Evolutionary conservation across 805 yeast genomes (phyloP), one percentile per base, ranked within the genome.

Genomic region (Candida methanosorbosa): DNA sequence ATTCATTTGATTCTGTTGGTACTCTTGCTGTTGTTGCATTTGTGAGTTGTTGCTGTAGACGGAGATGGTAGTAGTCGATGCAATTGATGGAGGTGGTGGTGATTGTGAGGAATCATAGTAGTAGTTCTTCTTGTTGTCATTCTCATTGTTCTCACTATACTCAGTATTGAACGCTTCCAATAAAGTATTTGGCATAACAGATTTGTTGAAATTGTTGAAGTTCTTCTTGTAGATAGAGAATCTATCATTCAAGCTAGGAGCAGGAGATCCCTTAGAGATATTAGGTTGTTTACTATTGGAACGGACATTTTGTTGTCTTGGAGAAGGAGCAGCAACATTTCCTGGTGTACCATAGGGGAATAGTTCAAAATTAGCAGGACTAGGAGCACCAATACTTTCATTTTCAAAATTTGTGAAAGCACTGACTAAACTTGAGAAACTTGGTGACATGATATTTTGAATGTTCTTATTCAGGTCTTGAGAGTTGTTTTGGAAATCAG

Each of bases 361-460:
- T 25, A 41, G 29, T 18, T 45, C 53, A 20, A 47, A 43, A 19
- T 39, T 43, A 8, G 46, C 49, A 2, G 57, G 59, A 22, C 52
- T 45, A 7, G 54, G 49, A 2, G 37, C 44, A 8, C 40, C 45
- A 2, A 43, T 16, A 5, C 36, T 19, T 9, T 40, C 39, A 30
- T 38, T 37, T n/a, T 50, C 54, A 32, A 53, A 50, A 28, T 45
- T 48, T 17, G 56, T 52, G 38, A 53, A 53, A 6, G 54, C 55
- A 23, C 33, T 43, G 33, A 52, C 43, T 33, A 54, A 37, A 17
- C 47, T 42, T 6, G 57, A 49, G 29, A 52, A 49, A 9, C 48
- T 39, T 12, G 59, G 57, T 13, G 55, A 52, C 16, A 44, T 32
- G 5, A 41, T 30, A 14, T 15, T 22, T 16, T 21, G 21, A 7